A percentile compares a stretch with the other conserved stretches of the same genome.
Evolutionary conservation across 164 flowering plant genomes (phyloP).

Genomic region (Macadamia integrifolia): DNA sequence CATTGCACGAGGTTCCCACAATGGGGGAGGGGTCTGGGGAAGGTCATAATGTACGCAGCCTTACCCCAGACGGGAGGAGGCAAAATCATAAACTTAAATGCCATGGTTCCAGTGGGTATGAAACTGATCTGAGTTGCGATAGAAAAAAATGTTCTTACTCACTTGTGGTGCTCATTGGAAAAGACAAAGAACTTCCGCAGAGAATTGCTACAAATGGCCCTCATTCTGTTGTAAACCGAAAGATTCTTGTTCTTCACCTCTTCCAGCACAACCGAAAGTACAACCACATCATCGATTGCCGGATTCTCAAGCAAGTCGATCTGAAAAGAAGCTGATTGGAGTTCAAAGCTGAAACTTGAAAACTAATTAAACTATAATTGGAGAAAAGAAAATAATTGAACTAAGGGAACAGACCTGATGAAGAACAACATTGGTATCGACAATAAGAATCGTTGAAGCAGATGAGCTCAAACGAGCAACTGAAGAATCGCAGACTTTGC

Average conservation of each 20-base stretch:
- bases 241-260: conserved; percentile 89
- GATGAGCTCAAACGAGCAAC: conserved; percentile 48
- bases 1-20: too few relatives aligned
- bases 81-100: too few relatives aligned
- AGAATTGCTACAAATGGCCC: conserved; percentile 68
- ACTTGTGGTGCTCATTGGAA: conserved; percentile 91
- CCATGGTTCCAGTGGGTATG: too few relatives aligned
- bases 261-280: conserved; percentile 72
- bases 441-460: conserved; percentile 50
- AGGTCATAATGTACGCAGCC: too few relatives aligned
- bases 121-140: background rate
- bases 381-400: background rate
- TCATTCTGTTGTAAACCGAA: conserved; percentile 70
- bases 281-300: conserved; percentile 73
- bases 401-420: conserved; percentile 48
- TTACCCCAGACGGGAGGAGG: too few relatives aligned
- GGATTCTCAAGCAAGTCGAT: conserved; percentile 97
- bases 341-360: background rate
- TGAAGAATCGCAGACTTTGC: conserved; percentile 57
- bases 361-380: background rate
- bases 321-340: conserved; percentile 21
- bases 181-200: conserved; percentile 69
- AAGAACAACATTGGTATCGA: conserved; percentile 93
- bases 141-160: conserved; percentile 13
- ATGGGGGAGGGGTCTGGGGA: too few relatives aligned